A percentile compares a stretch with the other conserved stretches of the same genome.
These are phyloP conservation scores for Exobasidium rhododendri DNA, from an alignment of 1,284 basidiomycete species.

Conservation along the genomic window DNA sequence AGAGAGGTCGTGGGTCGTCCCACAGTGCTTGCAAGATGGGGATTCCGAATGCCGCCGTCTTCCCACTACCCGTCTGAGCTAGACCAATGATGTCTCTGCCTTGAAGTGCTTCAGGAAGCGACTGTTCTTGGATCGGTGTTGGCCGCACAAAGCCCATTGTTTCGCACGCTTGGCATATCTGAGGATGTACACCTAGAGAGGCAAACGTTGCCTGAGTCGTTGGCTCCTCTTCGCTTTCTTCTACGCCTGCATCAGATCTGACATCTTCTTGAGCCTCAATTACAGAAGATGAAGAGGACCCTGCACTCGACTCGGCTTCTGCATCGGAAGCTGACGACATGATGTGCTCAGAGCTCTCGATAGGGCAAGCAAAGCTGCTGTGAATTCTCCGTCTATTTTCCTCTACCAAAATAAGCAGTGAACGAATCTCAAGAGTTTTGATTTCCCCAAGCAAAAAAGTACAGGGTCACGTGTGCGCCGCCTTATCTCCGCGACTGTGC, in stretches of 20 bases:
- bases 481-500: too few relatives aligned
- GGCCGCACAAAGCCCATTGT: constrained; percentile 80
- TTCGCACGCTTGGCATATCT: constrained; percentile 79
- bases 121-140: constrained; percentile 84
- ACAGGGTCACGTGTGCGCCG: too few relatives aligned
- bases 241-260: background rate
- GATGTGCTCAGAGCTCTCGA: too few relatives aligned
- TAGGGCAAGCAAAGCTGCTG: too few relatives aligned
- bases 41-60: constrained; percentile 94
- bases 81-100: constrained; percentile 96
- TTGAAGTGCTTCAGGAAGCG: constrained; percentile 83
- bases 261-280: background rate
- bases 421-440: too few relatives aligned
- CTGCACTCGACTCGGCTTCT: background rate
- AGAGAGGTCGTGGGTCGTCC: constrained; percentile 91
- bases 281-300: background rate
- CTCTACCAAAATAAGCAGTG: too few relatives aligned
- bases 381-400: too few relatives aligned
- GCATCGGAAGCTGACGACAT: background rate
- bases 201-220: constrained; percentile 55
- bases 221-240: constrained; percentile 7
- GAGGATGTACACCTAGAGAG: constrained; percentile 78
- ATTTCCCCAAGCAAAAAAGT: too few relatives aligned
- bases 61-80: constrained; percentile 94
- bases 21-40: constrained; percentile 95